Conservation (phyloP, 768 basidiomycete species). For the Amylocystis lapponica region DNA sequence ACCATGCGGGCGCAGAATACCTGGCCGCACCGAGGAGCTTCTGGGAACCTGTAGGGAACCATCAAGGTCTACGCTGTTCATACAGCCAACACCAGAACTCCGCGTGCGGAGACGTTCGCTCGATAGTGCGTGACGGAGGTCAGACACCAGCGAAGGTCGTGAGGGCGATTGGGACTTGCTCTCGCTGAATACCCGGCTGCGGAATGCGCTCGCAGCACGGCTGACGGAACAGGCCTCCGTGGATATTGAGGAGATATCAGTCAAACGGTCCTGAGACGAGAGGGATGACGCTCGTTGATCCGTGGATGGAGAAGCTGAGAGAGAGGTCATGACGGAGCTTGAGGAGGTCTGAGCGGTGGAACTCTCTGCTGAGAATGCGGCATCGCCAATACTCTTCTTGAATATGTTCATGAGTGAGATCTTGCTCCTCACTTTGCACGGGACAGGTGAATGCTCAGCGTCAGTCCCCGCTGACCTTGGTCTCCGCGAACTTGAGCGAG, state of each 20-base stretch:
- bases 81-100: too few species aligned
- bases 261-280: conserved; percentile 6
- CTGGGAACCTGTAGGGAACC: conserved; percentile 3
- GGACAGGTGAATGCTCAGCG: conserved; percentile 40
- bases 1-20: conserved; percentile 36
- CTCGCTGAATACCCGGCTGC: conserved; percentile 16
- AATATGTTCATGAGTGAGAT: conserved; percentile 71
- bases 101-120: conserved; percentile 17
- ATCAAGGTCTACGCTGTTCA: too few species aligned
- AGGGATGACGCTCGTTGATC: conserved; percentile 1
- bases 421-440: conserved; percentile 55
- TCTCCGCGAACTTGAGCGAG: conserved; percentile 35
- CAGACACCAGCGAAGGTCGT: conserved; percentile 10
- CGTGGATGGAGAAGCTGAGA: conserved; percentile 16
- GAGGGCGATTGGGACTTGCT: conserved; percentile 3
- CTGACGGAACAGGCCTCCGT: not conserved
- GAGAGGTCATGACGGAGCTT: conserved; percentile 17
- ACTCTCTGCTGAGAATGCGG: conserved; percentile 20
- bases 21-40: conserved; percentile 29
- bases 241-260: conserved; percentile 1
- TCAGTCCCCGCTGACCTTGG: conserved; percentile 72
- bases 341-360: conserved; percentile 14
- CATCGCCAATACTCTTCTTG: conserved; percentile 47
- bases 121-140: conserved; percentile 18
- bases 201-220: conserved; percentile 8